Evolutionary conservation across 768 basidiomycete species (phyloP), one percentile per base, ranked within the genome.

Genomic region (Atractiella rhizophila): DNA sequence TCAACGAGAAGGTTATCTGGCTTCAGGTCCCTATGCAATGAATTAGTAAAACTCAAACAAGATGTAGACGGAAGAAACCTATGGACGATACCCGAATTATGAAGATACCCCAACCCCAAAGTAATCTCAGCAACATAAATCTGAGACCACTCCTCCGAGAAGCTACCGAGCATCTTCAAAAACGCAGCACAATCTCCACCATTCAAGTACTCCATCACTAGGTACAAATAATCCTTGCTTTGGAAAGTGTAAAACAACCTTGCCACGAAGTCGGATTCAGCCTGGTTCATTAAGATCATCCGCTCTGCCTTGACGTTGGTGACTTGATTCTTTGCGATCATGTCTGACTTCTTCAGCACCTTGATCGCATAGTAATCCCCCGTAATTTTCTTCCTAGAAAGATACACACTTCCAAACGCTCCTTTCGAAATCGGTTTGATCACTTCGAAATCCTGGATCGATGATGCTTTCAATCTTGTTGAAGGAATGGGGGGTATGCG

Each of bases 271-370:
- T 91, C 88, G 9, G 85, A 91, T 59, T 91, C 85, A 2, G 88
- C 79, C 59, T 96, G 88, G 57, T 85, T 85, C 91, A 98, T 98
- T 50, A 98, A 68, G 54, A 98, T 98, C 74, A 91, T 96, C 42
- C 91, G 70, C 63, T 98, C 91, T 2, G 91, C 91, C 62, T 96
- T 96, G 59, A 98, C 91, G 57, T 96, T 98, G 36, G 91, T 96
- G 58, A 98, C 88, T 60, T 98, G 91, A 64, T 98, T 98, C 69
- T 98, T 98, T 29, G 91, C 81, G 58, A 98, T 96, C 91, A 98
- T 98, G 62, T 98, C 91, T n/a, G 85, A 82, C 65, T 98, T 98
- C 65, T 88, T 94, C 56, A 98, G 62, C n/a, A 96, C 86, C 61
- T 98, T 98, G 70, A 98, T 88, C 21, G 91, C 91, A 62, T 76